These are phyloP conservation scores for Backusella morwellensis DNA, from an alignment of 192 early-diverging fungal species.

Conservation along the genomic window DNA sequence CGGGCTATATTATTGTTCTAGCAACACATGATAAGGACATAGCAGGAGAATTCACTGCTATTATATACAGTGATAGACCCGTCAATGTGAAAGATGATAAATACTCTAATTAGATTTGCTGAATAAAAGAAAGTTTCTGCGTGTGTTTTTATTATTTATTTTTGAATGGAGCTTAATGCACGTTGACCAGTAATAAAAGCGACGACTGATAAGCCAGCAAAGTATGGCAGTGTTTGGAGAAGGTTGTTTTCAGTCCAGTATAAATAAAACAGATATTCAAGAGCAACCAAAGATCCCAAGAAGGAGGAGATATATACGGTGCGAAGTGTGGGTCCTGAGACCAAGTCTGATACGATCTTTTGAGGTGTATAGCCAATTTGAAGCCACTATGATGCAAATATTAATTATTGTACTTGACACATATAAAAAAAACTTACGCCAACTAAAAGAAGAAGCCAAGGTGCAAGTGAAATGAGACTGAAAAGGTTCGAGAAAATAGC, in stretches of 20 bases:
- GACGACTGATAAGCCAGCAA: conserved; percentile 37
- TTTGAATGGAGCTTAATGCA: conserved; percentile 42
- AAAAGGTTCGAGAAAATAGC: conserved; percentile 39
- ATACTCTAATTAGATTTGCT: conserved; percentile 3
- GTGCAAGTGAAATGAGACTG: conserved; percentile 39
- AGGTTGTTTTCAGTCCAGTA: conserved; percentile 53
- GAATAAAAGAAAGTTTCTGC: background rate
- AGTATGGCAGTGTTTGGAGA: conserved; percentile 46
- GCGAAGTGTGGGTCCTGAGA: background rate
- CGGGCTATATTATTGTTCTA: conserved; percentile 50
- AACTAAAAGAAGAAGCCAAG: conserved; percentile 39
- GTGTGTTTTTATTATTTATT: conserved; percentile 18
- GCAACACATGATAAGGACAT: conserved; percentile 47
- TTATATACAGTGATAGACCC: conserved; percentile 50
- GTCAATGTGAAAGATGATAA: conserved; percentile 32
- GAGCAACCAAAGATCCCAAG: conserved; percentile 40
- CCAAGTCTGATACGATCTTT: conserved; percentile 11
- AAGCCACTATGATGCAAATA: conserved; percentile 37
- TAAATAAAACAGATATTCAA: conserved; percentile 46
- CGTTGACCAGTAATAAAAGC: conserved; percentile 44
- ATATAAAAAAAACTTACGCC: conserved; percentile 35
- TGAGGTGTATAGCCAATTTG: conserved; percentile 41
- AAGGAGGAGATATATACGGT: conserved; percentile 37
- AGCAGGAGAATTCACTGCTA: conserved; percentile 44
- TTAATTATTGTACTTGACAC: background rate